phyloP scores from a whole-genome alignment of 2,329 filamentous ascomycete genomes.

The Penicillium palitans region DNA sequence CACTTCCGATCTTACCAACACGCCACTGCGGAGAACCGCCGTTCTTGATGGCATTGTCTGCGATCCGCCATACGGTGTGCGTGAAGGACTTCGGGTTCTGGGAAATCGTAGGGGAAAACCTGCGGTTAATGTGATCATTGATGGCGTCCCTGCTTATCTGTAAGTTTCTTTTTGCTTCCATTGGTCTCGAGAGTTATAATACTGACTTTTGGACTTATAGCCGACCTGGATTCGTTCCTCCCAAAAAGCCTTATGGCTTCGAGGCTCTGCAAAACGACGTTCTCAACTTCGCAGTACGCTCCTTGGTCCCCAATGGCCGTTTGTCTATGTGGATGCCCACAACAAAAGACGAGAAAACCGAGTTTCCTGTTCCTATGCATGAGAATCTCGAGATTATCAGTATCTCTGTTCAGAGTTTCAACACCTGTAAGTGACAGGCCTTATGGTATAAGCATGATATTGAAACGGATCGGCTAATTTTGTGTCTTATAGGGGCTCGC shows the following conservation, averaged over 20 bases:
- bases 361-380: conserved; percentile 75
- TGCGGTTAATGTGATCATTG: conserved; percentile 61
- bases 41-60: conserved; percentile 89
- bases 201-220: conserved; percentile 35
- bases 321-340: conserved; percentile 98
- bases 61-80: conserved; percentile 92
- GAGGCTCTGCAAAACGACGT: conserved; percentile 87
- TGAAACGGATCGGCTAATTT: conserved; percentile 4
- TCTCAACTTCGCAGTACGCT: conserved; percentile 73
- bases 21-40: conserved; percentile 63
- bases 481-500: conserved; percentile 67
- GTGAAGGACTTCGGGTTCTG: conserved; percentile 86
- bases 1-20: conserved; percentile 83
- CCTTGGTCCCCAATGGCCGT: conserved; percentile 74
- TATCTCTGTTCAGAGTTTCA: conserved; percentile 83
- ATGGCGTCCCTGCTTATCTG: conserved; percentile 69
- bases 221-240: conserved; percentile 71
- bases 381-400: conserved; percentile 71
- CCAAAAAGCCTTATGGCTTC: conserved; percentile 91
- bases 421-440: conserved; percentile 66
- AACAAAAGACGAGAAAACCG: conserved; percentile 73
- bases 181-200: background rate
- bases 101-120: conserved; percentile 65
- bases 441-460: background rate
- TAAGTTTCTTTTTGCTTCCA: conserved; percentile 44